Conservation (phyloP, 345 rosid species). For the Jatropha curcas region DNA sequence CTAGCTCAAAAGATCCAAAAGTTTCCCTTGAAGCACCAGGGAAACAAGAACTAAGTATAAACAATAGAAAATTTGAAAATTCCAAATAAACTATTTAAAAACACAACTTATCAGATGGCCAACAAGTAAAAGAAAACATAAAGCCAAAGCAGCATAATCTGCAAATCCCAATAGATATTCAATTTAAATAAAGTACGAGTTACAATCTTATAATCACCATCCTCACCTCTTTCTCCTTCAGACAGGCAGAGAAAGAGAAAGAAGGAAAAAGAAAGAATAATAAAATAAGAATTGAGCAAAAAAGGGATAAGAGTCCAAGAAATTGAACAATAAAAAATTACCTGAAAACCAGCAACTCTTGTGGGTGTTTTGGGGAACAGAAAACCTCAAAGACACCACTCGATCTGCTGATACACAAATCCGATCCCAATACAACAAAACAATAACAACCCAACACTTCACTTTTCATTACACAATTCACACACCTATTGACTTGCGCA, state of each 20-base stretch:
- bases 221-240: conserved; percentile 20
- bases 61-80: neutral
- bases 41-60: neutral
- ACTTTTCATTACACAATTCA: conserved; percentile 28
- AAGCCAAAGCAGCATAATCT: conserved; percentile 9
- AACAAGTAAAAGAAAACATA: conserved; percentile 5
- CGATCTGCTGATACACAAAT: conserved; percentile 40
- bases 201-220: conserved; percentile 25
- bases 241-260: conserved; percentile 20
- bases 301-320: conserved; percentile 25
- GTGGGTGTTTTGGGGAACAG: conserved; percentile 60
- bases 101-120: conserved; percentile 1
- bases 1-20: neutral
- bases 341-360: conserved; percentile 50
- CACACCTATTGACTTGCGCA: conserved; percentile 9
- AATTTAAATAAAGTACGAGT: neutral
- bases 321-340: conserved; percentile 38
- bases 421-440: conserved; percentile 39
- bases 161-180: conserved; percentile 33
- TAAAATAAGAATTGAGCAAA: conserved; percentile 7
- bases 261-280: conserved; percentile 17
- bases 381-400: conserved; percentile 44
- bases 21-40: neutral
- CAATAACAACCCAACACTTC: conserved; percentile 21
- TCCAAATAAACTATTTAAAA: neutral